Evolutionary conservation across 345 rosid species (phyloP).

Genomic region (Chamaenerion angustifolium): DNA sequence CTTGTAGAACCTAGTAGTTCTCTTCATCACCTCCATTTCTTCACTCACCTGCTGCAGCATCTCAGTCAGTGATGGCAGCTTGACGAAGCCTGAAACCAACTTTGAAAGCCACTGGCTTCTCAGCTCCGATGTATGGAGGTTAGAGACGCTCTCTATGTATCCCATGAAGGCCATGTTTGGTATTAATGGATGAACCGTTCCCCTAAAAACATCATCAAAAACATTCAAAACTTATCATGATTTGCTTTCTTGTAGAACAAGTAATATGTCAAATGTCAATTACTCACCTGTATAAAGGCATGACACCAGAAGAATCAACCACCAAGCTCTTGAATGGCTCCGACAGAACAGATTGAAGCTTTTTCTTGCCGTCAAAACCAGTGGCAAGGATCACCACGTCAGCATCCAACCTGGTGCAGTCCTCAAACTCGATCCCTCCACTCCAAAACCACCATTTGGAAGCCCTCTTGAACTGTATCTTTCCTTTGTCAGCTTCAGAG

Average conservation of each 20-base stretch:
- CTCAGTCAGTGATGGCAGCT: constrained; percentile 51
- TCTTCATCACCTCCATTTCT: constrained; percentile 49
- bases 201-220: constrained; percentile 23
- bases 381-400: constrained; percentile 77
- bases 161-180: constrained; percentile 79
- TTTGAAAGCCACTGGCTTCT: constrained; percentile 62
- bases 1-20: constrained; percentile 58
- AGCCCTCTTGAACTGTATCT: constrained; percentile 48
- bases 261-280: too few species aligned
- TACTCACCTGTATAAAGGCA: constrained; percentile 77
- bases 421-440: constrained; percentile 64
- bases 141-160: constrained; percentile 60
- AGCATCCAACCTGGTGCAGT: constrained; percentile 41
- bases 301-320: constrained; percentile 42
- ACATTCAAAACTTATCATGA: too few species aligned
- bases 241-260: too few species aligned
- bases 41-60: constrained; percentile 41
- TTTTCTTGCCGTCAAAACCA: constrained; percentile 70
- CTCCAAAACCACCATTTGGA: constrained; percentile 66
- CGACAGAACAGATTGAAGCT: constrained; percentile 62
- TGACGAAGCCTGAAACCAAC: constrained; percentile 35
- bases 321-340: constrained; percentile 54
- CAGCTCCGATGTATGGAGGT: constrained; percentile 71
- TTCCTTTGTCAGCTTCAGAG: constrained; percentile 66
- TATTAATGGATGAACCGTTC: constrained; percentile 66